Base-by-base conservation (phyloP, 371 early-diverging fungal genomes). In the Parasitella parasitica region DNA sequence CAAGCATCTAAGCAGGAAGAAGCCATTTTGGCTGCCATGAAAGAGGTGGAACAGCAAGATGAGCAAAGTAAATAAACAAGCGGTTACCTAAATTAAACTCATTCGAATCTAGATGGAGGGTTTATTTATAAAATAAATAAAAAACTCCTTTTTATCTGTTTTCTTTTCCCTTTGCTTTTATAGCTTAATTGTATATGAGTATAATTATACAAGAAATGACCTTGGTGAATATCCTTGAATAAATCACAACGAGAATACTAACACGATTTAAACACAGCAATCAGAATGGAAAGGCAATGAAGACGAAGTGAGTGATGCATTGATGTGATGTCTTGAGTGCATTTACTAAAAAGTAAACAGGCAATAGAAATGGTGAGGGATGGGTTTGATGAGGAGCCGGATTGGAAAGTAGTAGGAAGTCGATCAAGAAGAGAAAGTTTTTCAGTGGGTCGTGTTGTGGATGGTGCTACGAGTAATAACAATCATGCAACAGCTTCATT, bases 401-500 rank as follows among this genome's bases (percentile, higher is more conserved):
- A 39, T 39, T 67, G 69, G 65, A 69, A 68, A 48, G 51, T 49
- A 46, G 69, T 72, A 2, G 68, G 71, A 22, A 71, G 63, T 48
- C 70, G 59, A 28, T 66, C 70, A 22, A 43, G 70, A 49, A 55
- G 60, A 53, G 67, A 52, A 20, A 70, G 70, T 54, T 30, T 48
- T 32, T 66, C 59, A 22, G 22, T 50, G n/a, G 30, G 35, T 46
- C 43, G 52, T 54, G 22, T 32, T 18, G 28, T 43, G 13, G 54
- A 57, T 43, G 51, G 51, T 28, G n/a, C 28, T 15, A 50, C 27
- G 27, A 50, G 11, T 6, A 13, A 50, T 28, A 59, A 38, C 34
- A 38, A 39, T 46, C 24, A 46, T 46, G 46, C 46, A 46, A 24
- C 43, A 22, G 11, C 6, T 41, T 18, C 41, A 18, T 5, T 43